These are phyloP conservation scores for Bjerkandera adusta DNA, from an alignment of 1,284 basidiomycete species.

Conservation along the genomic window DNA sequence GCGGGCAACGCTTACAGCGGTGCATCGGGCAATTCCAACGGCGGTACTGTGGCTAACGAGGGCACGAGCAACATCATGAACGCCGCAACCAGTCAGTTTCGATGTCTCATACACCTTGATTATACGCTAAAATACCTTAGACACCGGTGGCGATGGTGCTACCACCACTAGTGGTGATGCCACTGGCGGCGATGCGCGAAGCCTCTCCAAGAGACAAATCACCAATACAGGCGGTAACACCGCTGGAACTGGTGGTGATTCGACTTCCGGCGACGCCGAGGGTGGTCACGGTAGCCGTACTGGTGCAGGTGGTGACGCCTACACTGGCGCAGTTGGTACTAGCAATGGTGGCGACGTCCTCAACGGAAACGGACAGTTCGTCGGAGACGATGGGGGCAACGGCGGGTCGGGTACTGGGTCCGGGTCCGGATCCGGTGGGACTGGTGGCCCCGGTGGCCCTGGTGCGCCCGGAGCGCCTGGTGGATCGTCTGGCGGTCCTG, in stretches of 20 bases:
- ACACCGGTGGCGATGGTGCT: conserved; percentile 19
- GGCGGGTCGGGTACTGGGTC: conserved; percentile 5
- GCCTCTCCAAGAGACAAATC: conserved; percentile 10
- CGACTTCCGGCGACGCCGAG: conserved; percentile 21
- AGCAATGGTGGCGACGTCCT: conserved; percentile 21
- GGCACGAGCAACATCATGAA: conserved; percentile 18
- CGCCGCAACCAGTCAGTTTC: conserved; percentile 13
- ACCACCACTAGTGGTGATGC: conserved; percentile 20
- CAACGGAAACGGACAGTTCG: conserved; percentile 16
- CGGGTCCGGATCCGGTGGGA: neutral
- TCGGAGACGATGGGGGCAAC: conserved; percentile 6
- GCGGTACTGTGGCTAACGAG: conserved; percentile 17
- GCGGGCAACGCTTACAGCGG: conserved; percentile 20
- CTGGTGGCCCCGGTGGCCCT: neutral
- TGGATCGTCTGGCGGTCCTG: neutral
- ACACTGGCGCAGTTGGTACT: conserved; percentile 20
- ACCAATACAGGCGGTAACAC: conserved; percentile 15
- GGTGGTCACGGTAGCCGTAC: conserved; percentile 18
- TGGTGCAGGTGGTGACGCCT: conserved; percentile 22
- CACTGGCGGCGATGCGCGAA: conserved; percentile 15
- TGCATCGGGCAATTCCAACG: conserved; percentile 16
- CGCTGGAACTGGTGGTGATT: conserved; percentile 17
- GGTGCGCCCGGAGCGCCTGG: conserved; percentile 4
- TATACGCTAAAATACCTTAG: conserved; percentile 3
- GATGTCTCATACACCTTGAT: neutral